Evolutionary conservation across 139 green algal genomes (phyloP), one percentile per base, ranked within the genome.

Genomic region (Gonium pectorale): DNA sequence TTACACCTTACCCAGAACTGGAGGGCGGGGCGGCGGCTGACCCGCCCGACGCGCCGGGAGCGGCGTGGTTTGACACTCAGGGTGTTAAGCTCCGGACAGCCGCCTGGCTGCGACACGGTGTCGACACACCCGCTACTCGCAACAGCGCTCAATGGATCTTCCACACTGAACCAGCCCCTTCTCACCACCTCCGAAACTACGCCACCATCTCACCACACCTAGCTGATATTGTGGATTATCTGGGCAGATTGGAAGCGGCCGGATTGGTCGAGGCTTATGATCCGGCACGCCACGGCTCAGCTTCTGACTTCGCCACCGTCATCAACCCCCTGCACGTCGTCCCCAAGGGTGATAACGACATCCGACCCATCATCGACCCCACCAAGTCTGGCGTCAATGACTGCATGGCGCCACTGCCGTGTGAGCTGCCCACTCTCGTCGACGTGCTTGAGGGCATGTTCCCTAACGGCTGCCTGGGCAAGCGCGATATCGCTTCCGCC

Each of bases 301-400:
- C n/a, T 19, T 29, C 5, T 2, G 52, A 33, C 22, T 81, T 81
- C 64, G 73, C 49, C 13, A 26, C 40, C 33, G 40, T 68, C 56
- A 56, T 81, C 54, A 68, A 17, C 38, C 73, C 73, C 19, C 15
- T 81, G 41, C 46, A 60, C 15, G 73, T 60, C 35, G 37, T 60
- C 1, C 13, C 60, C 44, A 77, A 77, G 40, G 7, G 9, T 5
- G 41, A 37, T n/a, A 5, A 2, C 17, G 9, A 19, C 27, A 54
- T 81, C n/a, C 52, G 73, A 0, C 60, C 60, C n/a, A 60, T 81
- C n/a, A 22, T 70, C 6, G 73, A 81, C 49, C 73, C 73, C 29
- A 38, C 54, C 13, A 3, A 24, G 5, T 40, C 73, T 3, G 73
- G 73, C 24, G 60, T 81, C 29, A 81, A 81, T 38, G n/a, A n/a